phyloP scores from a whole-genome alignment of 768 basidiomycete genomes.

The Hemileccinum impolitum region DNA sequence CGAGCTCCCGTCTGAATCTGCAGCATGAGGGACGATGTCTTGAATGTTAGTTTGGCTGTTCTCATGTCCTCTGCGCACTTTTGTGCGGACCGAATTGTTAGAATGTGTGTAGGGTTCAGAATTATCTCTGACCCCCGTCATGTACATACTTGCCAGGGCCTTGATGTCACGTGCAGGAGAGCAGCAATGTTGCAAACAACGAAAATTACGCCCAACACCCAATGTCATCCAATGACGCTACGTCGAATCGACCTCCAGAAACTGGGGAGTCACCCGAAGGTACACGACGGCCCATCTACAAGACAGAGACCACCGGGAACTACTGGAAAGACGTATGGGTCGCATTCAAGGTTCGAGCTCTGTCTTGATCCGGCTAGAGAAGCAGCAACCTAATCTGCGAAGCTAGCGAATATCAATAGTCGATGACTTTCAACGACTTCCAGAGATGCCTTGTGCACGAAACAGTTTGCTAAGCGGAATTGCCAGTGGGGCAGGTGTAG shows the following conservation, averaged over 20 bases:
- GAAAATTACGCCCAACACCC: neutral
- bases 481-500: slow-evolving; percentile 75
- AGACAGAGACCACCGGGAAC: slow-evolving; percentile 29
- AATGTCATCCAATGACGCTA: slow-evolving; percentile 10
- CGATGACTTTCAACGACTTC: slow-evolving; percentile 58
- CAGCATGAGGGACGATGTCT: neutral
- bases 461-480: slow-evolving; percentile 75
- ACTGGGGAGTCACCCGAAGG: slow-evolving; percentile 3
- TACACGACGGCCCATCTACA: slow-evolving; percentile 24
- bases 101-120: no score
- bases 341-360: slow-evolving; percentile 29
- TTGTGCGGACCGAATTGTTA: no score
- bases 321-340: slow-evolving; percentile 31
- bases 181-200: no score
- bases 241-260: slow-evolving; percentile 5
- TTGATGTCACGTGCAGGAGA: no score
- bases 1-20: slow-evolving; percentile 11
- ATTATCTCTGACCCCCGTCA: no score
- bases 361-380: neutral
- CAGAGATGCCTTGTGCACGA: slow-evolving; percentile 73
- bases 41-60: neutral
- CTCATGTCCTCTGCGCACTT: neutral
- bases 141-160: no score
- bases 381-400: slow-evolving; percentile 19
- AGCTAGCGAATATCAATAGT: slow-evolving; percentile 45